Evolutionary conservation across 176 grass and related monocot species (phyloP).

Genomic region (Ananas comosus): DNA sequence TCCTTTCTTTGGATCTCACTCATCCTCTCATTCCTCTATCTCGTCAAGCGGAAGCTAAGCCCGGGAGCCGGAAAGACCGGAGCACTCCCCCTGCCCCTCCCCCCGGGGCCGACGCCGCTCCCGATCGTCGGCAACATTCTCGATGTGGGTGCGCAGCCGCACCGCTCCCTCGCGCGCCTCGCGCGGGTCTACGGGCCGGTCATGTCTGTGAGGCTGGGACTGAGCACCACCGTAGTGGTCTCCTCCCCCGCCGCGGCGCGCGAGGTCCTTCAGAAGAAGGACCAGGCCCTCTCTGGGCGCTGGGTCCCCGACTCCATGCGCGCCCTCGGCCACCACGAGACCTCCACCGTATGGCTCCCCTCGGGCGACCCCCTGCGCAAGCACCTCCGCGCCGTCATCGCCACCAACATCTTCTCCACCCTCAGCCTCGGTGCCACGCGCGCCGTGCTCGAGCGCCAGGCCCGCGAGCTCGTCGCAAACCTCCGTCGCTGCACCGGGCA

Average conservation of each 20-base stretch:
- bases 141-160: constrained; percentile 18
- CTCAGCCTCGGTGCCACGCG: constrained; percentile 16
- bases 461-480: constrained; percentile 7
- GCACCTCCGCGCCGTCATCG: constrained; percentile 19
- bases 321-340: background rate
- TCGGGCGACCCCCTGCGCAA: constrained; percentile 22
- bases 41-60: no score
- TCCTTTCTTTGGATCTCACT: no score
- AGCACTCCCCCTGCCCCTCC: background rate
- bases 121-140: constrained; percentile 33
- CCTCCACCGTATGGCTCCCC: constrained; percentile 31
- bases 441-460: constrained; percentile 20
- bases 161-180: constrained; percentile 20
- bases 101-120: constrained; percentile 21
- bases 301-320: constrained; percentile 10
- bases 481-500: background rate
- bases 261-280: constrained; percentile 15
- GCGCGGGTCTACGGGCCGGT: constrained; percentile 24
- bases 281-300: no score
- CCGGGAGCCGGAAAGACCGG: no score
- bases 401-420: constrained; percentile 21
- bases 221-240: constrained; percentile 26
- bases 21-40: no score
- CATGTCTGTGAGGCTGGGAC: constrained; percentile 30
- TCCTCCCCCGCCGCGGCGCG: constrained; percentile 22